Base-by-base conservation (phyloP, 805 yeast genomes). In the Zygoascus tannicola region DNA sequence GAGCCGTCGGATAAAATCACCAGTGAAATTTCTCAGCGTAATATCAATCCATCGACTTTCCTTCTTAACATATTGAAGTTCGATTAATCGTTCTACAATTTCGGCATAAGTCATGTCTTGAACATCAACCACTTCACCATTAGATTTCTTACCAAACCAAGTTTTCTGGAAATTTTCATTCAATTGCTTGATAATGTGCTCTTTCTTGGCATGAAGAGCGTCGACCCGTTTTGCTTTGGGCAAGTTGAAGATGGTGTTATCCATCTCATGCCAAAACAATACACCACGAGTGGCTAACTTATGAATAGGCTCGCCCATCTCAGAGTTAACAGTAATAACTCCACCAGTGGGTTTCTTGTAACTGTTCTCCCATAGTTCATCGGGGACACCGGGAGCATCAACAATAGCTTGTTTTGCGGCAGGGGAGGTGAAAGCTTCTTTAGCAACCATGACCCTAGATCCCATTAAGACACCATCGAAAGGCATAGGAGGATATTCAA, bases 231-330 rank as follows among this genome's bases (percentile, higher is more conserved):
- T 69, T 64, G 86, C 85, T 74, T 88, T 87, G 62, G 98, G 96
- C 64, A 87, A 74, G 56, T 78, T 75, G 74, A 92, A 90, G 8
- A 92, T 77, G 38, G 95, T 85, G 55, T 85, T 90, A 67, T 92
- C 99, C 70, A 92, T 73, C 69, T 92, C 97, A 64, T 86, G 85
- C 98, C 99, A 92, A 64, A 92, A 79, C 67, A 85, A 63, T 48
- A 92, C 97, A 74, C 96, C 97, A 65, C 98, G 81, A 47, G 99
- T 92, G 23, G 98, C 97, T 55, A 92, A 76, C 73, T 92, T 92
- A 69, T 92, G 99, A 61, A 92, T 92, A 60, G 98, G 98, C 72
- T 92, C 98, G 63, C 99, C 98, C 98, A 92, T 92, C 73, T 92
- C 99, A 15, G 97, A 90, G 63, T 85, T 75, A 50, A 92, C 98